Percentiles rank a stretch among this genome's conserved stretches.
Conservation (phyloP, 1,139 yeast genomes). For the Diutina neorugosa region DNA sequence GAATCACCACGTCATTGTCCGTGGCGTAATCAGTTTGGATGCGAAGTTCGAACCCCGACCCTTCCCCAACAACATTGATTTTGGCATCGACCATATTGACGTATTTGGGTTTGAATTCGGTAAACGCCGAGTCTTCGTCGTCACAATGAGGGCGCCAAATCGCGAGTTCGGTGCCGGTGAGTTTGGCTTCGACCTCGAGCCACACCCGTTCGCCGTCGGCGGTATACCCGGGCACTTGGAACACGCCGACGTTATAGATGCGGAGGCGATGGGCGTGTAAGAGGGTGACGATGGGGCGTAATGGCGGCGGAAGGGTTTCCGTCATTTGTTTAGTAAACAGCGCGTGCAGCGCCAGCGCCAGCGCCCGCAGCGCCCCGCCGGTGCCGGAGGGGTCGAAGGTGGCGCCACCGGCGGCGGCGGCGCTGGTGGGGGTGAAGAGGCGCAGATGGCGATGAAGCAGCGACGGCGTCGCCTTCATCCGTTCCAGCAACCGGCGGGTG, state of each 20-base stretch:
- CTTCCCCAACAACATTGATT: slow-evolving; percentile 10
- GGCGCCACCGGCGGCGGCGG: neutral
- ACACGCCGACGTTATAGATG: neutral
- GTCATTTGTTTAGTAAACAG: neutral
- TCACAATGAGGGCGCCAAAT: slow-evolving; percentile 25
- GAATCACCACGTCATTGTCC: slow-evolving; percentile 12
- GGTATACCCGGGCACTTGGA: neutral
- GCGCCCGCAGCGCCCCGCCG: neutral
- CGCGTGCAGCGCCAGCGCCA: slow-evolving; percentile 2
- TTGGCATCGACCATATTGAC: slow-evolving; percentile 38
- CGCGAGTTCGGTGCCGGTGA: slow-evolving; percentile 41
- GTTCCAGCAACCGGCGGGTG: neutral
- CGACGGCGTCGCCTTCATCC: slow-evolving; percentile 2
- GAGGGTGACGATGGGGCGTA: neutral
- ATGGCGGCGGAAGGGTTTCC: neutral
- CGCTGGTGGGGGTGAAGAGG: neutral
- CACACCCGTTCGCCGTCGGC: slow-evolving; percentile 4
- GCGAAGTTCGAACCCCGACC: neutral
- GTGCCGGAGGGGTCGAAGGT: neutral
- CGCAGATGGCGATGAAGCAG: neutral
- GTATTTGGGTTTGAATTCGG: slow-evolving; percentile 21
- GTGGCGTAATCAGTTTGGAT: slow-evolving; percentile 5
- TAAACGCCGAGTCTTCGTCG: neutral
- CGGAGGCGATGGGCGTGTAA: slow-evolving; percentile 1
- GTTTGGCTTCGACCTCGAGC: slow-evolving; percentile 27